Conservation (phyloP, 768 basidiomycete species). For the Pholiota molesta region DNA sequence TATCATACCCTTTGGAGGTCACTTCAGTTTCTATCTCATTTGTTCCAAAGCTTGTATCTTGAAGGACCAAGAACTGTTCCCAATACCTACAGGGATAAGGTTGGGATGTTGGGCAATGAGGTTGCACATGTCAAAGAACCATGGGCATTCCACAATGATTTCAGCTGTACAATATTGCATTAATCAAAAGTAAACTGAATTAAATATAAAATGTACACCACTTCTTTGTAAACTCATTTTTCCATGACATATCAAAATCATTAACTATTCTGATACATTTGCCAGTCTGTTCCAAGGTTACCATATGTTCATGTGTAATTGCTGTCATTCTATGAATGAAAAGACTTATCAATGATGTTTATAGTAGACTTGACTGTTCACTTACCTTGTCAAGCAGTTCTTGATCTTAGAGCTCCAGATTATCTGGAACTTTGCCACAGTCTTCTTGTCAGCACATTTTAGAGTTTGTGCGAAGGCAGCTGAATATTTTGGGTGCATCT, state of each 20-base stretch:
- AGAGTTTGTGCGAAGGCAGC: too few relatives aligned
- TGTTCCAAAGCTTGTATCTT: too few relatives aligned
- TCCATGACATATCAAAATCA: conserved; percentile 18
- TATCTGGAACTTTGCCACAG: conserved; percentile 12
- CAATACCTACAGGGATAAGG: background rate
- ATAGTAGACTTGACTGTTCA: too few relatives aligned
- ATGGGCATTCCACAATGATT: background rate
- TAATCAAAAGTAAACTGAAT: background rate
- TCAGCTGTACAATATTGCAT: background rate
- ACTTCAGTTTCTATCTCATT: too few relatives aligned
- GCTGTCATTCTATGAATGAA: background rate
- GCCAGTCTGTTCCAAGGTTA: conserved; percentile 18
- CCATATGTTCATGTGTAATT: background rate
- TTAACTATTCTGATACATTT: conserved; percentile 16
- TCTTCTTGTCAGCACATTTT: too few relatives aligned
- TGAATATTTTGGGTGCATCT: too few relatives aligned
- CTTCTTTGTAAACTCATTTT: conserved; percentile 6
- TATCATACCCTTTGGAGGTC: too few relatives aligned
- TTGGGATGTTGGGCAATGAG: background rate
- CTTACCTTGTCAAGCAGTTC: conserved; percentile 3
- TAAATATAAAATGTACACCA: conserved; percentile 4
- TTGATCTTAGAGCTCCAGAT: background rate
- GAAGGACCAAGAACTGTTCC: background rate
- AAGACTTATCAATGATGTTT: too few relatives aligned
- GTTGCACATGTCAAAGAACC: background rate